Percentiles rank a stretch among this genome's conserved stretches.
Conservation (phyloP, 257 asterid genomes). For the Gentiana macrophylla region DNA sequence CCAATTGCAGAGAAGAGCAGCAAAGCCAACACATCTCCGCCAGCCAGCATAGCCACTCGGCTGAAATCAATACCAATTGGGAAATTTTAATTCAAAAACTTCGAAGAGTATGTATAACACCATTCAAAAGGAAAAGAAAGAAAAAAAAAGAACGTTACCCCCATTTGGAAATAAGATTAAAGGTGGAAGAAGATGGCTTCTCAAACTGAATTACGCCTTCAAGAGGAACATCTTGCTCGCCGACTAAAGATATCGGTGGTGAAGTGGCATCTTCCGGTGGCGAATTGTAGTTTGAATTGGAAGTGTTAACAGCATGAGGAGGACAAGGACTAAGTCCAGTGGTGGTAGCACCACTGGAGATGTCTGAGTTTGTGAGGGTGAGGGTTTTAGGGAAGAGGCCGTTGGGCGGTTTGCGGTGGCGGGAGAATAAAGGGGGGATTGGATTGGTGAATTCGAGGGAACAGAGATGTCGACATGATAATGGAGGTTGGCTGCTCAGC, state of each 20-base stretch:
- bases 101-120: neutral
- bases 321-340: slow-evolving; percentile 1
- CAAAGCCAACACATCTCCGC: slow-evolving; percentile 80
- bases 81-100: neutral
- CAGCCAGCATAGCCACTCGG: slow-evolving; percentile 64
- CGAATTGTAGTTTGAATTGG: slow-evolving; percentile 19
- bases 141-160: slow-evolving; percentile 27
- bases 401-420: slow-evolving; percentile 31
- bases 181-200: slow-evolving; percentile 37
- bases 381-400: slow-evolving; percentile 22
- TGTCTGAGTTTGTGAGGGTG: slow-evolving; percentile 32
- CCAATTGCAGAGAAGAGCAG: slow-evolving; percentile 78
- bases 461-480: slow-evolving; percentile 44
- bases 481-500: slow-evolving; percentile 42
- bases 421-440: slow-evolving; percentile 51
- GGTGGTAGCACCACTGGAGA: slow-evolving; percentile 17
- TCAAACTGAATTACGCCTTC: slow-evolving; percentile 88
- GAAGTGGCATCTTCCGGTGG: slow-evolving; percentile 16
- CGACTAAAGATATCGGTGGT: slow-evolving; percentile 33
- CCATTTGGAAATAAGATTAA: slow-evolving; percentile 40
- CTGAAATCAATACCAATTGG: slow-evolving; percentile 23
- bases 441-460: slow-evolving; percentile 60
- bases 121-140: neutral
- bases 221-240: slow-evolving; percentile 46
- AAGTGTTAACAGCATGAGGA: slow-evolving; percentile 15